Conservation (phyloP, 2,329 filamentous ascomycete genomes). For the Cercospora berteroae region DNA sequence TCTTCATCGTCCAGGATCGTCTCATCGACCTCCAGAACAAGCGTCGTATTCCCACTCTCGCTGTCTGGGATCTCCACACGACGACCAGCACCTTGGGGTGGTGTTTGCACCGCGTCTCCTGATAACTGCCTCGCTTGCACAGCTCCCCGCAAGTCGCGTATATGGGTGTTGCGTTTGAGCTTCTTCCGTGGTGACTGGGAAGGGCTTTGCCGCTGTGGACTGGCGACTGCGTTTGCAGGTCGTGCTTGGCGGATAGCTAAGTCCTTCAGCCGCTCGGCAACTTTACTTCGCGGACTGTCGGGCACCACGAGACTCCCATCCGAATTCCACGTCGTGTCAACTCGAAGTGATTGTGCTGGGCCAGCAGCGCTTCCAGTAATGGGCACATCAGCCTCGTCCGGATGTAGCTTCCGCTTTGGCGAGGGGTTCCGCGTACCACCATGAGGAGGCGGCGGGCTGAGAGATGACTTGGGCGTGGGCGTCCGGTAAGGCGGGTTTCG, state of each 20-base stretch:
- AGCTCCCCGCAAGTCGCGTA: constrained; percentile 3
- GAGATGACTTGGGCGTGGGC: constrained; percentile 19
- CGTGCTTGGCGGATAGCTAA: constrained; percentile 23
- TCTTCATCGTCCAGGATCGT: constrained; percentile 1
- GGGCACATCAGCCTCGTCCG: not conserved
- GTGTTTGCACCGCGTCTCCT: not conserved
- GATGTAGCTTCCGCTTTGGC: constrained; percentile 28
- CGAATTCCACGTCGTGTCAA: constrained; percentile 14
- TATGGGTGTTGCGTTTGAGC: constrained; percentile 18
- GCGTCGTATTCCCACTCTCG: constrained; percentile 8
- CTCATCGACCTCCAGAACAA: constrained; percentile 2
- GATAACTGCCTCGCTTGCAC: constrained; percentile 2
- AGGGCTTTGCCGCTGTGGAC: not conserved
- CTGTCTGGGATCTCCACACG: constrained; percentile 16
- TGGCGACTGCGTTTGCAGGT: not conserved
- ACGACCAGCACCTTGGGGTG: not conserved
- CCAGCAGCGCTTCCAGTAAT: not conserved
- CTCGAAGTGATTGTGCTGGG: constrained; percentile 2
- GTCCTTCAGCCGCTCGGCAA: constrained; percentile 30
- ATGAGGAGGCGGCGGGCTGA: constrained; percentile 21
- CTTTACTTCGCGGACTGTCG: constrained; percentile 34
- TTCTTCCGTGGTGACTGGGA: constrained; percentile 26
- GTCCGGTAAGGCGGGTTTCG: constrained; percentile 30
- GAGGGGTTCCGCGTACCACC: constrained; percentile 13
- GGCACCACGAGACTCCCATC: constrained; percentile 12